Evolutionary conservation across 495 filamentous ascomycete species (phyloP), one percentile per base, ranked within the genome.

Genomic region (Evernia prunastri): DNA sequence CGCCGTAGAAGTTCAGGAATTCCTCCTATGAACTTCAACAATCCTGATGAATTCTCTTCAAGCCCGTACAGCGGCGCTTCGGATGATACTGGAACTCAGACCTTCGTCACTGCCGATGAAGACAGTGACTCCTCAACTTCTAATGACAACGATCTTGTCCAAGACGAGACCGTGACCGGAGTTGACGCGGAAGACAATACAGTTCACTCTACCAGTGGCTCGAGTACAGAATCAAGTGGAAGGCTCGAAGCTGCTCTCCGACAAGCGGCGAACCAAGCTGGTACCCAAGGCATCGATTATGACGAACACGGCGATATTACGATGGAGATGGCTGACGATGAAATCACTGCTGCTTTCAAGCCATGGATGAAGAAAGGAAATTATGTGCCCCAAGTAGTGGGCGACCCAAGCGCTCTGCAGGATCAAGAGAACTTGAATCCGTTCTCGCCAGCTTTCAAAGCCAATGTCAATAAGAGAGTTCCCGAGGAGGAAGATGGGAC

Each of bases 11-110:
- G 84, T 72, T 90, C 88, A 5, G 85, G 78, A 27, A 84, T 83
- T 15, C 78, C 83, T 13, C 80, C 82, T 1, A 79, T 83, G 74
- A 79, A 82, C 67, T 86, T 84, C 70, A 83, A 82, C 68, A 84
- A 82, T 61, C 82, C 79, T 2, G 83, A 87, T 27, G 86, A 89
- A 11, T 79, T 88, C 29, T 91, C 90, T 25, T 93, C 90, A 5
- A 92, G 88, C 63, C 85, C 91, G 8, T 89, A 87, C 66, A 92
- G 90, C 66, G 79, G 87, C 73, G 84, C 80, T 70, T 87, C 87
- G 40, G 88, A 88, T 63, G 83, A 82, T 58, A 79, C 72, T n/a
- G 51, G 29, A 33, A 64, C 71, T 33, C 78, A 79, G 42, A 75
- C 72, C 43, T 67, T 80, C 43, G 76, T 81, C 17, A 74, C 71